A percentile compares a stretch with the other conserved stretches of the same genome.
These are phyloP conservation scores for Myochromella boudieri DNA, from an alignment of 768 basidiomycete species.

Conservation along the genomic window DNA sequence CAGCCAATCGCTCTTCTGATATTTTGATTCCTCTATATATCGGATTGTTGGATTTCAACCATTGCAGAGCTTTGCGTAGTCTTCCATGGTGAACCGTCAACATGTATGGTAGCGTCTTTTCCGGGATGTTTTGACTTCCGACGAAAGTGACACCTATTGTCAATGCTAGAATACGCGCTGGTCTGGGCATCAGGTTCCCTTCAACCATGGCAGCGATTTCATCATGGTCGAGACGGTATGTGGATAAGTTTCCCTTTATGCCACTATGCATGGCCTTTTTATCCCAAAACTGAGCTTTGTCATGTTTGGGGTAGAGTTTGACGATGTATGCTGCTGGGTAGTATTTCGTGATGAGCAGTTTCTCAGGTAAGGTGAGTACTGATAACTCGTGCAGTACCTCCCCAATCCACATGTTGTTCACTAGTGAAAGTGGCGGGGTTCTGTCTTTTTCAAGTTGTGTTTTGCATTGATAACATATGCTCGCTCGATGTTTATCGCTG, in stretches of 20 bases:
- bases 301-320: slow-evolving; percentile 34
- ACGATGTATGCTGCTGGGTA: slow-evolving; percentile 33
- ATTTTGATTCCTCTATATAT: slow-evolving; percentile 24
- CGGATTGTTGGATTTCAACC: slow-evolving; percentile 31
- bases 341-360: slow-evolving; percentile 29
- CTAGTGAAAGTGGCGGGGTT: slow-evolving; percentile 25
- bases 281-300: slow-evolving; percentile 13
- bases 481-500: neutral
- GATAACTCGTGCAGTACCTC: slow-evolving; percentile 24
- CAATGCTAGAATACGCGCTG: slow-evolving; percentile 20
- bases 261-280: slow-evolving; percentile 15
- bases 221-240: slow-evolving; percentile 21
- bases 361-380: slow-evolving; percentile 31
- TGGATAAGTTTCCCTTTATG: slow-evolving; percentile 34
- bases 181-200: slow-evolving; percentile 25
- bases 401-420: slow-evolving; percentile 42
- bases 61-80: slow-evolving; percentile 26
- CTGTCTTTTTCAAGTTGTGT: neutral
- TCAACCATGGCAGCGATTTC: slow-evolving; percentile 23
- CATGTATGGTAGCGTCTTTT: slow-evolving; percentile 15
- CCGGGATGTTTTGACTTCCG: slow-evolving; percentile 20
- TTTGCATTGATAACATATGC: slow-evolving; percentile 14
- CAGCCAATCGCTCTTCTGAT: slow-evolving; percentile 14
- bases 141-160: slow-evolving; percentile 31
- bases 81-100: slow-evolving; percentile 22